A percentile compares a stretch with the other conserved stretches of the same genome.
Conservation (phyloP, 2,329 filamentous ascomycete genomes). For the Alternaria arbusti region DNA sequence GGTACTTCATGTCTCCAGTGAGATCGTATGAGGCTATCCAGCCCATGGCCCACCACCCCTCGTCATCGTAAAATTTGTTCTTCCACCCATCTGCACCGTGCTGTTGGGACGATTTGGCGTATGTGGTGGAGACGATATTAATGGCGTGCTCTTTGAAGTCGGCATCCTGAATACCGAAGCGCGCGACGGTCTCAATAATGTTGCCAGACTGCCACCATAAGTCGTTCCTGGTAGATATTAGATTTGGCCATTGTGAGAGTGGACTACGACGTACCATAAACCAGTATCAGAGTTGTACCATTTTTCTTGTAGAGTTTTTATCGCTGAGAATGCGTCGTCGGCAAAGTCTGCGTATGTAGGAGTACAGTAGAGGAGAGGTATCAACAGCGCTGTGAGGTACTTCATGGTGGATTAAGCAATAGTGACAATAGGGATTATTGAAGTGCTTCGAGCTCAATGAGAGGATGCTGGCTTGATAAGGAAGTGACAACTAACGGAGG, state of each 20-base stretch:
- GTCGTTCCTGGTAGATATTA: constrained; percentile 20
- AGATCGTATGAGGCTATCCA: constrained; percentile 65
- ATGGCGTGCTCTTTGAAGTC: constrained; percentile 37
- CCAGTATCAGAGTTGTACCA: constrained; percentile 44
- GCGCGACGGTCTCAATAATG: constrained; percentile 43
- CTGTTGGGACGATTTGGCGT: constrained; percentile 37
- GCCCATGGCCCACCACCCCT: constrained; percentile 69
- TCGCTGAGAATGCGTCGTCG: constrained; percentile 33
- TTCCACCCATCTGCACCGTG: constrained; percentile 49
- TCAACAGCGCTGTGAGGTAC: constrained; percentile 14
- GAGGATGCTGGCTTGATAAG: constrained; percentile 2
- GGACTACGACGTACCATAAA: constrained; percentile 34
- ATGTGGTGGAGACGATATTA: constrained; percentile 43
- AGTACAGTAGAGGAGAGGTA: constrained; percentile 20
- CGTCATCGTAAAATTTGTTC: constrained; percentile 65
- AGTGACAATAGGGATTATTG: not conserved
- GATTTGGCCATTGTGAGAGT: not conserved
- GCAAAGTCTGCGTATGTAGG: constrained; percentile 30
- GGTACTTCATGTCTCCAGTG: constrained; percentile 59
- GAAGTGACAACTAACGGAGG: constrained; percentile 4
- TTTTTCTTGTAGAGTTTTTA: constrained; percentile 39
- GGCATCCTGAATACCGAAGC: constrained; percentile 37
- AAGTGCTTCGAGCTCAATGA: not conserved
- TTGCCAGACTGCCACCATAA: constrained; percentile 50
- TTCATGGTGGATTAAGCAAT: constrained; percentile 27